Percentiles rank a stretch among this genome's conserved stretches.
phyloP scores from a whole-genome alignment of 2,329 filamentous ascomycete genomes.

The Dothistroma pini region DNA sequence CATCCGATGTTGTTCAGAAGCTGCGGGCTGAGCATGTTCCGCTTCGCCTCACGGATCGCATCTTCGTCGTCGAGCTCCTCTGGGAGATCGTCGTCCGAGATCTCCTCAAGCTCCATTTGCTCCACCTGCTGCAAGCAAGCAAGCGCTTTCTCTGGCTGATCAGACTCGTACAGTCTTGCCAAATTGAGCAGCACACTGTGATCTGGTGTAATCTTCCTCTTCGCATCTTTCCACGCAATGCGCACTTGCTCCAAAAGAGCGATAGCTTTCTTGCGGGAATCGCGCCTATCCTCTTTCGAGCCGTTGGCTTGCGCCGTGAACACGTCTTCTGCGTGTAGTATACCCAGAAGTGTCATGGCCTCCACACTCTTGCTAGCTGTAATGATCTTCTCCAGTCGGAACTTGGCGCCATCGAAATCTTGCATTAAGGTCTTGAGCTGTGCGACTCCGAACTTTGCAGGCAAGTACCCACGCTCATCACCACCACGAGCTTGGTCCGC shows the following conservation, averaged over 20 bases:
- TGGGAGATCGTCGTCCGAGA: conserved; percentile 66
- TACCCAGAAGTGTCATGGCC: conserved; percentile 87
- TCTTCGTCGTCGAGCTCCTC: conserved; percentile 35
- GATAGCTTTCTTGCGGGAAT: conserved; percentile 82
- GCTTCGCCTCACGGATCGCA: conserved; percentile 50
- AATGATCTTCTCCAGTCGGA: conserved; percentile 89
- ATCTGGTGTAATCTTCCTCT: conserved; percentile 77
- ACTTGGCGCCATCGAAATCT: conserved; percentile 87
- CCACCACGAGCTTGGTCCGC: conserved; percentile 91
- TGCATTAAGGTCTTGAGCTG: conserved; percentile 82
- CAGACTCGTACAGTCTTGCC: conserved; percentile 81
- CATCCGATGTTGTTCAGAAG: conserved; percentile 96
- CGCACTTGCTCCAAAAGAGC: conserved; percentile 79
- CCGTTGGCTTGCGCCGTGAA: conserved; percentile 71
- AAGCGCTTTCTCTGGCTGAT: conserved; percentile 83
- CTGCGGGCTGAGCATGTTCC: conserved; percentile 80
- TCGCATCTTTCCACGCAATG: conserved; percentile 86
- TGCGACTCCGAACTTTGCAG: conserved; percentile 90
- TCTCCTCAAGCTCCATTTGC: conserved; percentile 77
- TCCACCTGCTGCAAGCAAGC: conserved; percentile 91
- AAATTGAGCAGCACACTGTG: conserved; percentile 87
- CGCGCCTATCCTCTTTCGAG: conserved; percentile 79
- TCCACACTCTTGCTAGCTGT: conserved; percentile 65
- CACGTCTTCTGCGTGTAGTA: conserved; percentile 89
- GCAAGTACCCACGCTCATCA: conserved; percentile 83